These are phyloP conservation scores for Dothideomycetidae sp. DNA, from an alignment of 2,329 filamentous ascomycete genomes.

Conservation along the genomic window DNA sequence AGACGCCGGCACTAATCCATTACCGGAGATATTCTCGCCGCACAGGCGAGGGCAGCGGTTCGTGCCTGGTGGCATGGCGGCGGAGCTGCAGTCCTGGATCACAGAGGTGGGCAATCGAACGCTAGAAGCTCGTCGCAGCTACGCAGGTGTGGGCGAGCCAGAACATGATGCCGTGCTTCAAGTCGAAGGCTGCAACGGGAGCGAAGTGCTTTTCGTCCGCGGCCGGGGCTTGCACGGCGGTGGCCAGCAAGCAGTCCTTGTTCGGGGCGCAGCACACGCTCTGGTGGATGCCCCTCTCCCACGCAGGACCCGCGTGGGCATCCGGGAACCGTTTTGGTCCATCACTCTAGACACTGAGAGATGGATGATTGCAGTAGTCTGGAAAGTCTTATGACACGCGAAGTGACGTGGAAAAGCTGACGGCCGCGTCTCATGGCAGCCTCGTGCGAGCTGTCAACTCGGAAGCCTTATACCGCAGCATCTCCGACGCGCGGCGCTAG, in stretches of 20 bases:
- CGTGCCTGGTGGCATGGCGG: conserved; percentile 34
- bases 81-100: conserved; percentile 37
- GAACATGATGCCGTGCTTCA: conserved; percentile 1
- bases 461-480: too few species aligned
- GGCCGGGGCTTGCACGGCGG: conserved; percentile 9
- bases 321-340: conserved; percentile 29
- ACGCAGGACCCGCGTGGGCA: conserved; percentile 18
- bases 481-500: too few species aligned
- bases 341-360: conserved; percentile 22
- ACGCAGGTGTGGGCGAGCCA: background rate
- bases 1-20: conserved; percentile 19
- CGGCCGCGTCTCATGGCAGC: too few species aligned
- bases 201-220: conserved; percentile 11
- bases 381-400: too few species aligned
- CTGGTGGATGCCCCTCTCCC: conserved; percentile 3
- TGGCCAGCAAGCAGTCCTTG: conserved; percentile 14
- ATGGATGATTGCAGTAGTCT: conserved; percentile 31
- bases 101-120: conserved; percentile 26
- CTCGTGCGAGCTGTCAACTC: too few species aligned
- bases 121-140: background rate
- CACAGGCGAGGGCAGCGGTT: conserved; percentile 37
- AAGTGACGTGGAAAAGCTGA: too few species aligned
- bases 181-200: conserved; percentile 11
- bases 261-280: conserved; percentile 12
- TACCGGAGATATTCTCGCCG: conserved; percentile 41